A percentile compares a stretch with the other conserved stretches of the same genome.
These are phyloP conservation scores for Suillus occidentalis DNA, from an alignment of 768 basidiomycete genomes.

Conservation along the genomic window DNA sequence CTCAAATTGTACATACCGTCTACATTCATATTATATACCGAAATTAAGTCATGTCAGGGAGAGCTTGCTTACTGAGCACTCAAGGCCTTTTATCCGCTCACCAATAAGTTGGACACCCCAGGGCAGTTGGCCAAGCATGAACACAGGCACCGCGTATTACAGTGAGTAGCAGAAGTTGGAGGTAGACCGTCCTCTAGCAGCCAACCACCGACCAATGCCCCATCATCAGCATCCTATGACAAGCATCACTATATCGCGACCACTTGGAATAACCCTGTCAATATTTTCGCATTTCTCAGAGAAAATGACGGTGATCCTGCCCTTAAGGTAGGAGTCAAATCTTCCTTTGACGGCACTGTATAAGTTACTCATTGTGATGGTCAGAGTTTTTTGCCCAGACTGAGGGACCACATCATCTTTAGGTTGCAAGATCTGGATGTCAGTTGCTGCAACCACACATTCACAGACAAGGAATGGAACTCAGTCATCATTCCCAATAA, in stretches of 20 bases:
- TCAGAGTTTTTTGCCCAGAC: constrained; percentile 7
- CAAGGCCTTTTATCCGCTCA: too few species aligned
- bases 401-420: not conserved
- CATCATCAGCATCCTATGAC: not conserved
- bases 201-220: too few species aligned
- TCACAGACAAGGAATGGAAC: constrained; percentile 13
- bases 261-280: not conserved
- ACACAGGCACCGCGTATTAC: too few species aligned
- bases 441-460: too few species aligned
- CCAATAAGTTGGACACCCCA: too few species aligned
- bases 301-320: constrained; percentile 26
- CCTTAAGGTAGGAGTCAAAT: constrained; percentile 5
- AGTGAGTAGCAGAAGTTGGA: too few species aligned
- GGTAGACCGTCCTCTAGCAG: too few species aligned
- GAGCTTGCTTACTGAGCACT: too few species aligned
- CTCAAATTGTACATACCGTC: too few species aligned
- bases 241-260: constrained; percentile 23
- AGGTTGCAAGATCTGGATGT: constrained; percentile 1
- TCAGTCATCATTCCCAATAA: constrained; percentile 20
- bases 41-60: too few species aligned
- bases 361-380: not conserved
- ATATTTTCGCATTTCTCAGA: constrained; percentile 7
- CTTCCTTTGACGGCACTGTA: not conserved
- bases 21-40: too few species aligned
- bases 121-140: too few species aligned